A percentile compares a stretch with the other conserved stretches of the same genome.
Conservation (phyloP, 345 rosid species). For the Draba incana region DNA sequence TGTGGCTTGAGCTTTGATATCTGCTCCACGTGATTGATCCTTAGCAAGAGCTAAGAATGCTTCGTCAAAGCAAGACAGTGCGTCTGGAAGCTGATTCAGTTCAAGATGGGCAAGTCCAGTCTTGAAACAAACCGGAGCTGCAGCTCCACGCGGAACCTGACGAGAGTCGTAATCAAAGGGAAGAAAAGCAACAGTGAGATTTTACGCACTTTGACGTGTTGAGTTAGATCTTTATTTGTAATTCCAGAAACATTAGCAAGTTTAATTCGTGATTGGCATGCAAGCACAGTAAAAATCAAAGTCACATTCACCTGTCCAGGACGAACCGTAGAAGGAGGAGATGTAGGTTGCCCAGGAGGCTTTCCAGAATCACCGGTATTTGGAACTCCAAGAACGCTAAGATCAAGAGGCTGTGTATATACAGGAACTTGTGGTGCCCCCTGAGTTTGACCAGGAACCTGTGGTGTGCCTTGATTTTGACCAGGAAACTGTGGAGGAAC, state of each 20-base stretch:
- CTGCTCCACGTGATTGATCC: slow-evolving; percentile 96
- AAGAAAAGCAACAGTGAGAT: slow-evolving; percentile 21
- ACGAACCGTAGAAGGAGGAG: slow-evolving; percentile 73
- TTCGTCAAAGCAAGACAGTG: slow-evolving; percentile 93
- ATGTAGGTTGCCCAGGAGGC: slow-evolving; percentile 52
- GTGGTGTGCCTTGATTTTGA: slow-evolving; percentile 50
- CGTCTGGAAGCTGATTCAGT: slow-evolving; percentile 97
- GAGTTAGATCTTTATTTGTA: background rate
- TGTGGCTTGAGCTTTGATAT: slow-evolving; percentile 95
- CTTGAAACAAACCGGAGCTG: slow-evolving; percentile 91
- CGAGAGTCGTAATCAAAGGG: background rate
- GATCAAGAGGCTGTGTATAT: slow-evolving; percentile 88
- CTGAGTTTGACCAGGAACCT: slow-evolving; percentile 50
- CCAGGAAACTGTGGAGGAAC: slow-evolving; percentile 68
- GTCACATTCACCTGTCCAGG: slow-evolving; percentile 81
- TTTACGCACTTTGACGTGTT: background rate
- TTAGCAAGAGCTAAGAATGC: slow-evolving; percentile 96
- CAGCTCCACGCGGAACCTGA: slow-evolving; percentile 96
- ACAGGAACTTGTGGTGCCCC: slow-evolving; percentile 50
- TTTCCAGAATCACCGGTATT: slow-evolving; percentile 69
- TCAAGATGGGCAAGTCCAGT: slow-evolving; percentile 95
- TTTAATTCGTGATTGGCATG: slow-evolving; percentile 5
- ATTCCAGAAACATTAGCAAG: background rate
- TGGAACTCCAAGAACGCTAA: slow-evolving; percentile 82
- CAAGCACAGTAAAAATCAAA: slow-evolving; percentile 1